Base-by-base conservation (phyloP, 306 rosid genomes). In the Cucumis melo region DNA sequence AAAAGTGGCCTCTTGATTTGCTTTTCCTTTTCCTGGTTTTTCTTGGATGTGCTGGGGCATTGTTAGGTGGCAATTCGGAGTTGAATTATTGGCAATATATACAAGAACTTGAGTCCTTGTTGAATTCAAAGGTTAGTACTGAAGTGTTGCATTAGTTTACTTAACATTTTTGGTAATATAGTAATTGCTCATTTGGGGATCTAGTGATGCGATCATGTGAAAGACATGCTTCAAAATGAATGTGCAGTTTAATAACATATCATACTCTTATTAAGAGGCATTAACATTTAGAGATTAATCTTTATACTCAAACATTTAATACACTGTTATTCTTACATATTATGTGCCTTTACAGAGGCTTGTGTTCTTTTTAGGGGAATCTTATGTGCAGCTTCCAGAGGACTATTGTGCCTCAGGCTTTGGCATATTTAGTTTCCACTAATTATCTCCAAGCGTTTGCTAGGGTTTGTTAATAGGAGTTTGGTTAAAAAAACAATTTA, bases 71-170 rank as follows among this genome's bases (percentile, higher is more conserved):
- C 72, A 79, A 79, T 44, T 78, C 87, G 44, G 82, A 85, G 32
- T 17, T 4, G 27, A 53, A 80, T 24, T 66, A 78, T 62, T 87
- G 96, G 87, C 27, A 83, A 70, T 29, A 11, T 70, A 91, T 93
- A 79, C 27, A 44, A 8, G 82, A 85, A 64, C 92, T 93, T 23
- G 92, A 88, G 83, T 83, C 78, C 74, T 77, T 90, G 23, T 79
- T 93, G 96, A 77, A 91, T 60, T 90, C 98, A 3, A 93, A 93
- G 97, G 98, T 93, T 42, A 41, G 74, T 42, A 20, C 74, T 20
- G 6, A 41, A 21, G 74, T 36, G 44, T 64, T 64, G 50, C 51
- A 67, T 20, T 20, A 42, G 34, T 67, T 38, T 21, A 67, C 5
- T 6, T 6, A 12, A 19, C 24, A 41, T 21, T 36, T 51, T 42